Base-by-base conservation (phyloP, 306 rosid genomes). In the Fragaria vesca region DNA sequence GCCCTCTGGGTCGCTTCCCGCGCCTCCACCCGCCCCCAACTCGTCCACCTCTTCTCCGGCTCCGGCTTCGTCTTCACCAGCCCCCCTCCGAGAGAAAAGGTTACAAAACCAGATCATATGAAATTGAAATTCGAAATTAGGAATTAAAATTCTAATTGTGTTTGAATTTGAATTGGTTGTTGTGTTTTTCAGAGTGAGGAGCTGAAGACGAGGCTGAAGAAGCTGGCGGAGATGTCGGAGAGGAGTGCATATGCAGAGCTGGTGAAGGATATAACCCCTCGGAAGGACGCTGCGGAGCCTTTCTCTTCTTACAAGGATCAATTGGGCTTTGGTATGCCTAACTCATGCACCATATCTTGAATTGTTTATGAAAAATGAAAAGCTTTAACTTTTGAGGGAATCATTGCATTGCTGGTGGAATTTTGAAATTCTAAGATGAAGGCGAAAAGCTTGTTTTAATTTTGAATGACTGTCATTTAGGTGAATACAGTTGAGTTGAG, bases 291-390 rank as follows among this genome's bases (percentile, higher is more conserved):
- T n/a, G 65, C 73, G 2, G 97, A 94, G 73, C 97, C 96, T 20
- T 94, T 94, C 84, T 94, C 98, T 65, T 90, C 94, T 75, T 94
- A 92, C 90, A 94, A 92, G 83, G 98, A 92, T 83, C 96, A 90
- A 70, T 76, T 94, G 34, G 97, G 97, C 52, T 90, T 91, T 47
- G 96, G 96, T 94, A 79, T 74, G 73, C 50, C 80, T 55, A n/a
- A 61, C 52, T 61, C 65, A 48, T 47, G 54, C 28, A 17, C 46
- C 30, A 11, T 60, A 6, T 66, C 43, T 6, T 74, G 69, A 28
- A 28, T 66, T n/a, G 12, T 60, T 43, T 75, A 10, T 55, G 36
- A 65, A 65, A 38, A 12, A 24, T 24, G 26, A 24, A 24, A 24
- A 24, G 26, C 26, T 24, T 24, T 24, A 24, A 24, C 26, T 24